Base-by-base conservation (phyloP, 2,329 filamentous ascomycete species). In the Aspergillus novoparasiticus region DNA sequence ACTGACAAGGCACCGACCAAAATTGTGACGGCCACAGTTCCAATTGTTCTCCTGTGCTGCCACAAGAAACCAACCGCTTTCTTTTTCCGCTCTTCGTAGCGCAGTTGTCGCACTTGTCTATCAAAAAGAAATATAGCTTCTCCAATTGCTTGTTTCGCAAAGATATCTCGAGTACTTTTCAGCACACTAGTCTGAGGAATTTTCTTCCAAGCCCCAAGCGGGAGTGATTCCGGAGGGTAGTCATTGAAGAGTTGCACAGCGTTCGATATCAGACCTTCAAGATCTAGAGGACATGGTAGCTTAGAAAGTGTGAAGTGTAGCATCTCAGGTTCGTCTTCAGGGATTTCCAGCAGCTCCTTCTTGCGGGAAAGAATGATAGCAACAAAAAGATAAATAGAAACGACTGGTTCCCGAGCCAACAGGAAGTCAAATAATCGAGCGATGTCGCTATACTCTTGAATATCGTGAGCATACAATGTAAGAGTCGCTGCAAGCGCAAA, bases 391-490 rank as follows among this genome's bases (percentile, higher is more conserved):
- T 99, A 99, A 58, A 98, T 86, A 21, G 89, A 89, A 72, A 97
- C 93, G 45, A 91, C 90, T n/a, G 94, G 92, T 76, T 96, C 92
- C 56, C 87, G 87, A 3, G 94, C 92, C 6, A 99, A 84, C 55
- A 99, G 85, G 60, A 94, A 94, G 79, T 99, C 95, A 76, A 97
- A 99, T 1, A 99, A 82, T 28, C 95, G 88, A 39, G 93, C 87
- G 73, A 99, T 98, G 69, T 94, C 91, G 66, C 87, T 87, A 75
- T 97, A 97, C 48, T 90, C 89, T 77, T 95, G 90, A 65, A 99
- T 93, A 76, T 98, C 94, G 79, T 99, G 95, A 21, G 95, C 93
- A 77, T 97, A 99, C 82, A 99, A 89, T 39, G 96, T 99, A 50
- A 99, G 85, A 0, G 93, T 97, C 55, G 93, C 93, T n/a, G 92